Evolutionary conservation across 371 early-diverging fungal species (phyloP).

Genomic region (Mucor piriformis): DNA sequence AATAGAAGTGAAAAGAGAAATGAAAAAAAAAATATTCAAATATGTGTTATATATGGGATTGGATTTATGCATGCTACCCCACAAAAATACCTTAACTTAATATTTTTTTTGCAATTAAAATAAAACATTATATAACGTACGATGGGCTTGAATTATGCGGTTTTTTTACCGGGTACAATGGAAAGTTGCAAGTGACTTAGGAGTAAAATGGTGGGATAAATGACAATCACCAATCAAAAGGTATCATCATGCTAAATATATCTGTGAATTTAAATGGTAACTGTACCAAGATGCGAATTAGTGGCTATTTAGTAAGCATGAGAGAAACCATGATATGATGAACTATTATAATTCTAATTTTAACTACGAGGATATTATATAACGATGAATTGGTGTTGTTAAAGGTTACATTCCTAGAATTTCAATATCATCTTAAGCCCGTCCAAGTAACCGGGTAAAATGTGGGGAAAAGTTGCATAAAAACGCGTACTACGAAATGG

Average conservation of each 20-base stretch:
- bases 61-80: not conserved
- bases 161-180: constrained; percentile 2
- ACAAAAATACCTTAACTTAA: not conserved
- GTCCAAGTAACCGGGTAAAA: not conserved
- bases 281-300: not conserved
- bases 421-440: not conserved
- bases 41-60: not conserved
- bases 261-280: not conserved
- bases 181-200: not conserved
- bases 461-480: not conserved
- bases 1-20: not conserved
- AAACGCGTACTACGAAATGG: not conserved
- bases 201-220: not conserved
- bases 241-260: not conserved
- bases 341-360: not conserved
- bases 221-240: not conserved
- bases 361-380: not conserved
- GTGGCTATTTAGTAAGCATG: not conserved
- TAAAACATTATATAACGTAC: not conserved
- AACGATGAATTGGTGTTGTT: not conserved
- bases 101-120: not conserved
- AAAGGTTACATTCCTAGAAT: constrained; percentile 5
- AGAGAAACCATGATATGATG: not conserved
- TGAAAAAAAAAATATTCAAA: constrained; percentile 1
- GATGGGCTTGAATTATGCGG: not conserved